These are phyloP conservation scores for Blastobotrys robertii DNA, from an alignment of 805 yeast genomes.

Conservation along the genomic window DNA sequence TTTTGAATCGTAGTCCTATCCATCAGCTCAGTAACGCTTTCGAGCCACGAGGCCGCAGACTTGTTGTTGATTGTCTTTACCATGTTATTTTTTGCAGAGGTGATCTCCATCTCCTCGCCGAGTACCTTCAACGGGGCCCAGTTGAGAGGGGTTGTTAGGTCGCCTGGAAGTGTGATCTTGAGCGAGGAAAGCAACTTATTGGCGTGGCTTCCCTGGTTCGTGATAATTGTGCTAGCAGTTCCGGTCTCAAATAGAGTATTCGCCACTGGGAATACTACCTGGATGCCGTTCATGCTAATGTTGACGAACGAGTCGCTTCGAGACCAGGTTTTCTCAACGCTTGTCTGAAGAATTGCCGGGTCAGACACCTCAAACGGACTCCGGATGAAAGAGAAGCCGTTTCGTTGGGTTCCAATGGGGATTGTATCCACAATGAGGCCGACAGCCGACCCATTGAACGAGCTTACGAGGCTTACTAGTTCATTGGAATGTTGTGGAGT, in stretches of 20 bases:
- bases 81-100: constrained; percentile 47
- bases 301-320: constrained; percentile 5
- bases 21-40: constrained; percentile 21
- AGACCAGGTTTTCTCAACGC: constrained; percentile 7
- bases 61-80: constrained; percentile 43
- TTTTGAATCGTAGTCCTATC: not conserved
- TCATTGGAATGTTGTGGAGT: constrained; percentile 28
- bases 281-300: constrained; percentile 8
- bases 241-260: constrained; percentile 27
- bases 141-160: not conserved
- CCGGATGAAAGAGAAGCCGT: constrained; percentile 22
- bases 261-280: constrained; percentile 23
- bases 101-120: constrained; percentile 32
- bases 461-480: constrained; percentile 10
- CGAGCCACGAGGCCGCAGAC: constrained; percentile 51
- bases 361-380: constrained; percentile 16
- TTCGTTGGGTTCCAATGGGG: constrained; percentile 25
- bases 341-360: constrained; percentile 3
- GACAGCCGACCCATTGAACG: constrained; percentile 17
- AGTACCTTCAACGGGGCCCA: constrained; percentile 8
- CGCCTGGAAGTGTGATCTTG: constrained; percentile 1
- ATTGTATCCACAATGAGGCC: constrained; percentile 24
- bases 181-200: constrained; percentile 5
- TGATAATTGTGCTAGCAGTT: constrained; percentile 9
- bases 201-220: not conserved